phyloP scores from a whole-genome alignment of 352 stramenopile genomes.

The Aphanomyces astaci region DNA sequence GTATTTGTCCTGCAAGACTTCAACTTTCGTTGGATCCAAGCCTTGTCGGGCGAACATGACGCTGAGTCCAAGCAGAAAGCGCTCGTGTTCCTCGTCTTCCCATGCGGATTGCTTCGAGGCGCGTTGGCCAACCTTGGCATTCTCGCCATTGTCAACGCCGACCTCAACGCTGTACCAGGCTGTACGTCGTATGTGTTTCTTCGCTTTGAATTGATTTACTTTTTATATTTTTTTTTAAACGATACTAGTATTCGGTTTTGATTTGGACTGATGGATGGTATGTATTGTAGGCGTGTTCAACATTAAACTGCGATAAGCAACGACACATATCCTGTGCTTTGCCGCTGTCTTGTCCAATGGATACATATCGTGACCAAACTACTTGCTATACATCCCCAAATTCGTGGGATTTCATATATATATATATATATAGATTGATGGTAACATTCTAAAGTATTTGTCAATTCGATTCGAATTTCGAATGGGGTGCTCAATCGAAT shows the following conservation, averaged over 20 bases:
- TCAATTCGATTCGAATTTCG: too few species aligned
- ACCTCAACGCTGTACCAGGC: constrained; percentile 87
- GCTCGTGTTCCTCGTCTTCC: constrained; percentile 92
- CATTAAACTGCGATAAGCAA: constrained; percentile 57
- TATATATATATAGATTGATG: too few species aligned
- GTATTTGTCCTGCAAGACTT: constrained; percentile 96
- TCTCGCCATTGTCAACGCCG: constrained; percentile 90
- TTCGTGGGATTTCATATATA: too few species aligned
- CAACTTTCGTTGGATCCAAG: constrained; percentile 87
- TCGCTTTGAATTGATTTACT: not conserved
- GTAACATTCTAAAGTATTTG: too few species aligned
- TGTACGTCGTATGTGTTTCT: constrained; percentile 49
- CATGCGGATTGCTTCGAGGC: constrained; percentile 92
- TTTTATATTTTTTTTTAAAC: too few species aligned
- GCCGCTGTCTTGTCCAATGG: not conserved
- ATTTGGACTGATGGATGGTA: constrained; percentile 5
- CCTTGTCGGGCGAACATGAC: constrained; percentile 68
- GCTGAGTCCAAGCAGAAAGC: constrained; percentile 86
- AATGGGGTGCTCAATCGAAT: too few species aligned
- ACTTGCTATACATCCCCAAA: too few species aligned
- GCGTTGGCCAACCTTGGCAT: constrained; percentile 93
- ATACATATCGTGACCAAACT: too few species aligned
- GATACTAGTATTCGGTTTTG: too few species aligned
- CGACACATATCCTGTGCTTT: not conserved
- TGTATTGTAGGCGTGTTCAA: constrained; percentile 77